Base-by-base conservation (phyloP, 352 stramenopile genomes). In the Peronospora tabacina region DNA sequence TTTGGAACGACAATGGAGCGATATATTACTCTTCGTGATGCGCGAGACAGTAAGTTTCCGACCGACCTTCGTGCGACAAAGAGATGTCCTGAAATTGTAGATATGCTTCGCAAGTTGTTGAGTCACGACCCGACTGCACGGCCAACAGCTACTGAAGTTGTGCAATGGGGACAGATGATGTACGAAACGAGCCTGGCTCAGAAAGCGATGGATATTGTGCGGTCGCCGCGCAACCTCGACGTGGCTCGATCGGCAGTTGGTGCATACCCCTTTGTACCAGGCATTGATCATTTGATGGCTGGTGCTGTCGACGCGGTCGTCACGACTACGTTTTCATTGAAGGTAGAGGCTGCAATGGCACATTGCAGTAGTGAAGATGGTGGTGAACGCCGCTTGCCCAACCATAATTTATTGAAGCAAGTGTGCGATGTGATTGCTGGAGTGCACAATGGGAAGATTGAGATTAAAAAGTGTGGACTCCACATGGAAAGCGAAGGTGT, bases 1-100 rank as follows among this genome's bases (percentile, higher is more conserved):
- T 96, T 96, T 58, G 67, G 62, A 22, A 96, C 87, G 17, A 87
- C 78, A 19, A 94, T 95, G 83, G 87, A 96, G 68, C 79, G 85
- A 11, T 92, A 88, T 47, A 71, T 93, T 19, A 82, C 85, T 11
- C 60, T 94, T 45, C 81, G 79, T 32, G 68, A 82, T 35, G 71
- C 87, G 1, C 75, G 82, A 49, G 75, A 95, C 24, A 71, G 81
- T 15, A 75, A 70, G 11, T 81, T 91, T 24, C 78, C 82, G 12
- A 24, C 51, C 3, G 54, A 77, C 15, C 82, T 85, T 37, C 55
- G 50, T 3, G 77, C 72, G 47, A 58, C 66, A 17, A 71, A 70
- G 38, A 67, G 66, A 29, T 85, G 74, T 36, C 78, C 76, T 16
- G 74, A 86, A 51, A 63, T 92, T 20, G 62, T 90, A 41, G 63